Evolutionary conservation across 768 basidiomycete genomes (phyloP).

Genomic region (Lentinula sp.): DNA sequence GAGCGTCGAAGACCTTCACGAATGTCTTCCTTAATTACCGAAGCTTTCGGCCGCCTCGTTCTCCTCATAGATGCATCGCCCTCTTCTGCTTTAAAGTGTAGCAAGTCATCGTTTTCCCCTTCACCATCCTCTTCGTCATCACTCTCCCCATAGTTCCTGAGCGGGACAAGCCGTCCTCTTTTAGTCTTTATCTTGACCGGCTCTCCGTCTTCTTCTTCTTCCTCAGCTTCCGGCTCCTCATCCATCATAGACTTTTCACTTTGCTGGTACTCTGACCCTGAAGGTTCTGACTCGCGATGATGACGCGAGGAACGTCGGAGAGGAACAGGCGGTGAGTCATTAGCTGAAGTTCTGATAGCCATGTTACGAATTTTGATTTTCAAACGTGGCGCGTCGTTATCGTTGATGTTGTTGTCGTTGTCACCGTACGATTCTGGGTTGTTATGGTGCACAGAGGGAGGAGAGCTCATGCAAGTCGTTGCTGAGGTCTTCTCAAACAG

Average conservation of each 20-base stretch:
- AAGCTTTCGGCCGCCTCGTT: neutral
- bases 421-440: neutral
- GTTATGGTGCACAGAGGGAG: neutral
- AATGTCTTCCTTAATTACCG: constrained; percentile 32
- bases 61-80: constrained; percentile 1
- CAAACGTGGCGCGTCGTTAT: neutral
- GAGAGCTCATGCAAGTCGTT: neutral
- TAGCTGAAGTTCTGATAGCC: neutral
- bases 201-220: constrained; percentile 22
- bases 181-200: constrained; percentile 20
- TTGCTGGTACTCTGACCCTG: constrained; percentile 45
- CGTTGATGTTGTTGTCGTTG: neutral
- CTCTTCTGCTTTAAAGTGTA: constrained; percentile 7
- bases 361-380: neutral
- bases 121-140: constrained; percentile 15
- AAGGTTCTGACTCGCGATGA: constrained; percentile 29
- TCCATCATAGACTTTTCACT: constrained; percentile 38
- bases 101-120: constrained; percentile 11
- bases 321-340: neutral
- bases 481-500: neutral
- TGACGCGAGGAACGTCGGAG: constrained; percentile 29
- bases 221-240: constrained; percentile 21
- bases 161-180: constrained; percentile 35
- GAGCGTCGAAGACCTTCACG: constrained; percentile 29
- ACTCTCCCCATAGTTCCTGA: constrained; percentile 38